Conservation (phyloP, 2,329 filamentous ascomycete species). For the Xylariales sp. region DNA sequence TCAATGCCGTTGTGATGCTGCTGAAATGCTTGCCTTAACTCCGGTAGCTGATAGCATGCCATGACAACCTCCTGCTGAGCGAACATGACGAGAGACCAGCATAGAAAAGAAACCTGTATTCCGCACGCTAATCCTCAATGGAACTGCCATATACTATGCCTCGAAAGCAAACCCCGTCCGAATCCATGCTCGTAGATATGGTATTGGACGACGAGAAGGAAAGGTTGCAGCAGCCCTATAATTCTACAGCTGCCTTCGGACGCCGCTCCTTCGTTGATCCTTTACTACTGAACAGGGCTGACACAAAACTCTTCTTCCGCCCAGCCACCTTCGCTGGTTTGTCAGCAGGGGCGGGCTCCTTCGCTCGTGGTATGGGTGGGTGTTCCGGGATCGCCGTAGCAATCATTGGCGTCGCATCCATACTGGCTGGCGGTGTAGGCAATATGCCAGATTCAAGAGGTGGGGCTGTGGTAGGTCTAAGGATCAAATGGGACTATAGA, state of each 20-base stretch:
- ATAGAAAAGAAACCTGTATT: too few relatives aligned
- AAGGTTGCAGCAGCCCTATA: background rate
- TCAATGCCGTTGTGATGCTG: too few relatives aligned
- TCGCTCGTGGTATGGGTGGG: constrained; percentile 19
- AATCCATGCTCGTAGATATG: too few relatives aligned
- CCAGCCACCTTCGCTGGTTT: constrained; percentile 18
- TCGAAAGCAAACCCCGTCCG: too few relatives aligned
- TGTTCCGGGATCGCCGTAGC: constrained; percentile 20
- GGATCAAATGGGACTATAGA: constrained; percentile 19
- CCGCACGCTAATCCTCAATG: too few relatives aligned
- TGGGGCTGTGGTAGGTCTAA: constrained; percentile 21
- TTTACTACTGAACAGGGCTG: constrained; percentile 23
- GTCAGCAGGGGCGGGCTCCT: constrained; percentile 18
- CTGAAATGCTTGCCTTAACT: too few relatives aligned
- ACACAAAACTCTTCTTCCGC: constrained; percentile 25
- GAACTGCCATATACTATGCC: too few relatives aligned
- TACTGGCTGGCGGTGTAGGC: constrained; percentile 25
- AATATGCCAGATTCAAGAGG: constrained; percentile 11
- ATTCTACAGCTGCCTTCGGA: background rate
- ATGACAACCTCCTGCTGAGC: too few relatives aligned
- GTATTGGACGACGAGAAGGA: too few relatives aligned
- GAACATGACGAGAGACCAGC: too few relatives aligned
- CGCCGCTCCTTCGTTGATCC: constrained; percentile 6
- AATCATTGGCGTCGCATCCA: constrained; percentile 22
- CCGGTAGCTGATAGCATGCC: too few relatives aligned